Conservation (phyloP, 768 basidiomycete genomes). For the Rhodotorula taiwanensis region DNA sequence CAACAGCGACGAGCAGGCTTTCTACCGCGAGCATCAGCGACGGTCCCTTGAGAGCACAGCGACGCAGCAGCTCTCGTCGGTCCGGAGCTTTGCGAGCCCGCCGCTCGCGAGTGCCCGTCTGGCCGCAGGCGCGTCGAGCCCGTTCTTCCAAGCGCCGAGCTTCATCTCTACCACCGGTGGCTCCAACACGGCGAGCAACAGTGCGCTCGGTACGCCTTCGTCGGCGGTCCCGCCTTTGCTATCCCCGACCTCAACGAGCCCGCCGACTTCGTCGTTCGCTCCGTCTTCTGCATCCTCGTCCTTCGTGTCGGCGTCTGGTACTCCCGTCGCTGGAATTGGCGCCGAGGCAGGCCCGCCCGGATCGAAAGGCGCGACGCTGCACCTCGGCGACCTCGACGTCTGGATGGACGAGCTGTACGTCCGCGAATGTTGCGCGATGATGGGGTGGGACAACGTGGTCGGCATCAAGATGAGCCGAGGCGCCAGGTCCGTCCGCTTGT, state of each 20-base stretch:
- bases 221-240: conserved; percentile 10
- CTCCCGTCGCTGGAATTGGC: not conserved
- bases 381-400: conserved; percentile 73
- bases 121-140: conserved; percentile 1
- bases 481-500: conserved; percentile 46
- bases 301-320: not conserved
- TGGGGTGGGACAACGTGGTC: conserved; percentile 64
- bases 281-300: not conserved
- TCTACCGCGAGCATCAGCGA: conserved; percentile 33
- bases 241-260: conserved; percentile 6
- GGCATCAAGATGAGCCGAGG: conserved; percentile 62
- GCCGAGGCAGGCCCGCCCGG: conserved; percentile 11
- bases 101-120: conserved; percentile 6
- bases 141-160: conserved; percentile 23
- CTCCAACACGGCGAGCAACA: not conserved
- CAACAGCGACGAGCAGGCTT: conserved; percentile 24
- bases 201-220: not conserved
- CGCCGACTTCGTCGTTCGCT: conserved; percentile 1
- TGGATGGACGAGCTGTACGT: conserved; percentile 98
- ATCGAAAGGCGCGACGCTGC: conserved; percentile 28
- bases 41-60: conserved; percentile 24
- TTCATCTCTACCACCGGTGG: conserved; percentile 11
- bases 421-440: conserved; percentile 73
- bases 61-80: conserved; percentile 13
- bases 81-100: conserved; percentile 10